Conservation (phyloP, 345 rosid genomes). For the Populus ilicifolia region DNA sequence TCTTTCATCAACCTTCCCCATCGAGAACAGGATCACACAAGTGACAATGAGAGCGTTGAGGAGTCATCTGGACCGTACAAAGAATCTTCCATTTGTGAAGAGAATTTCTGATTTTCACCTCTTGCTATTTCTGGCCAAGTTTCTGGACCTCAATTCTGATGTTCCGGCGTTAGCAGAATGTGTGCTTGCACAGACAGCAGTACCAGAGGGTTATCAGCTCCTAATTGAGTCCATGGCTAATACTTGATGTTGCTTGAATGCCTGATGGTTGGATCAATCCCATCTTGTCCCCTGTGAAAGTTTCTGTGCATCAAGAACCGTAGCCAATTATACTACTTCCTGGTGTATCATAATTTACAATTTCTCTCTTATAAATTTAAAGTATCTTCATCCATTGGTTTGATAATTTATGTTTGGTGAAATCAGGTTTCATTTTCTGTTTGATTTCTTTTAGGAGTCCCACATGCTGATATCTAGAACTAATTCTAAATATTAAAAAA, state of each 20-base stretch:
- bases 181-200: constrained; percentile 48
- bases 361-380: no score
- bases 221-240: constrained; percentile 84
- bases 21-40: constrained; percentile 62
- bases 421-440: no score
- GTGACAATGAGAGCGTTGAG: constrained; percentile 57
- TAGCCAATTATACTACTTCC: no score
- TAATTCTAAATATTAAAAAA: no score
- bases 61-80: constrained; percentile 67
- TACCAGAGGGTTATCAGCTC: constrained; percentile 85
- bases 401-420: no score
- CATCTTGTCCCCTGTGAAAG: not conserved
- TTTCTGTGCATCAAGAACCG: not conserved
- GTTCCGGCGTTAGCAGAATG: constrained; percentile 76
- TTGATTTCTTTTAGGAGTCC: no score
- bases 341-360: no score
- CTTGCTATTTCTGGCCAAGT: constrained; percentile 65
- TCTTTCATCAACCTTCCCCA: constrained; percentile 65
- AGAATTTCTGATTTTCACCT: constrained; percentile 85
- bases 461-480: no score
- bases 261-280: not conserved
- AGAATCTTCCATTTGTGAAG: constrained; percentile 70
- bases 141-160: constrained; percentile 63
- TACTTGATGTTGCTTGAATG: constrained; percentile 32
- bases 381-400: no score